Percentiles rank a stretch among this genome's conserved stretches.
Evolutionary conservation across 148 eudicot species (phyloP).

Genomic region (Pouteria glomerata): DNA sequence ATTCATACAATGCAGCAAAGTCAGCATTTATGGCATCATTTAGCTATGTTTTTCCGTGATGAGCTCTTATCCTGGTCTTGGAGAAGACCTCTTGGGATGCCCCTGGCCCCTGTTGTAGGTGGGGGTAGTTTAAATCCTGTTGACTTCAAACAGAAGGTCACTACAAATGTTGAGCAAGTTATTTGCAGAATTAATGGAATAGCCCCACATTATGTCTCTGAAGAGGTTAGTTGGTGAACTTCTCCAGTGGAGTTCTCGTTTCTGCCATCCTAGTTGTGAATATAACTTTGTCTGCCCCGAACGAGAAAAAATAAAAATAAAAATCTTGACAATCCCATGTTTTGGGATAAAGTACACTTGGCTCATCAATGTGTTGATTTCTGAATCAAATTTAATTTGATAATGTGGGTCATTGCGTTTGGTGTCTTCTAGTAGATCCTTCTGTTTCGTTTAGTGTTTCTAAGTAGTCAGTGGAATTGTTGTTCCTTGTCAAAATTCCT

Average conservation of each 20-base stretch:
- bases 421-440: too few species aligned
- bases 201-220: slow-evolving; percentile 76
- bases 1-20: slow-evolving; percentile 60
- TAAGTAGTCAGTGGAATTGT: background rate
- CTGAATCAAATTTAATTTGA: background rate
- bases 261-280: too few species aligned
- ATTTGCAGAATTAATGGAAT: slow-evolving; percentile 60
- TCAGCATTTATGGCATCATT: slow-evolving; percentile 90
- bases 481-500: background rate
- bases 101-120: slow-evolving; percentile 65
- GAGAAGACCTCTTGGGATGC: slow-evolving; percentile 95
- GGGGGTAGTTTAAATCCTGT: slow-evolving; percentile 69
- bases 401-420: background rate
- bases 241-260: background rate
- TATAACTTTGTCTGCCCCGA: too few species aligned
- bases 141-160: slow-evolving; percentile 84
- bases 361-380: background rate
- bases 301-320: too few species aligned
- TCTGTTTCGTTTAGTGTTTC: too few species aligned
- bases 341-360: background rate
- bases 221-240: slow-evolving; percentile 52
- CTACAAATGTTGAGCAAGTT: slow-evolving; percentile 74
- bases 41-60: slow-evolving; percentile 99
- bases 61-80: slow-evolving; percentile 97
- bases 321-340: background rate